phyloP scores from a whole-genome alignment of 2,329 filamentous ascomycete species.

The Rhexocercosporidium sp. region DNA sequence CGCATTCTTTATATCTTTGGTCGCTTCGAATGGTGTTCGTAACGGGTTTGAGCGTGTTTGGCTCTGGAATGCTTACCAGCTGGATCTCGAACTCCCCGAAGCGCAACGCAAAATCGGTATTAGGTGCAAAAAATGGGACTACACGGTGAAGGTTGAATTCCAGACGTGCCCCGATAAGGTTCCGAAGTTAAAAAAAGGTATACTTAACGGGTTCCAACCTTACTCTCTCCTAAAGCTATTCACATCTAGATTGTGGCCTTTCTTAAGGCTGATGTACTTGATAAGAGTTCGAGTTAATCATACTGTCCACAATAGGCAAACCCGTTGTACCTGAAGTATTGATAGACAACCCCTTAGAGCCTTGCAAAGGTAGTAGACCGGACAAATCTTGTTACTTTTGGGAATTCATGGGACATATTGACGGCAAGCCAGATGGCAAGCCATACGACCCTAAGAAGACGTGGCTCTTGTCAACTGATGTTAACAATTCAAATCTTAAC shows the following conservation, averaged over 20 bases:
- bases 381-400: not conserved
- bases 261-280: not conserved
- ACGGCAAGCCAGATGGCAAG: not conserved
- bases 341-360: not conserved
- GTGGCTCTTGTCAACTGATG: conserved; percentile 2
- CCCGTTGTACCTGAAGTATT: not conserved
- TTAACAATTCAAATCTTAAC: not conserved
- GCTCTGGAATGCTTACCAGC: conserved; percentile 4
- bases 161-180: not conserved
- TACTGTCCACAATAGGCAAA: not conserved
- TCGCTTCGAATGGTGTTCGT: not conserved
- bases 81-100: not conserved
- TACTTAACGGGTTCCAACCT: not conserved
- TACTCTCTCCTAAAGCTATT: not conserved
- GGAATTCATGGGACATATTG: conserved; percentile 2
- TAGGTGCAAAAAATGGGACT: not conserved
- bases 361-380: not conserved
- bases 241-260: not conserved
- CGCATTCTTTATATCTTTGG: not conserved
- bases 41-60: conserved; percentile 7
- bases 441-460: not conserved
- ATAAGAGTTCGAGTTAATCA: not conserved
- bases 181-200: not conserved
- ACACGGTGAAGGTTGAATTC: not conserved
- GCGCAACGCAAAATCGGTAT: not conserved